Percentiles rank a stretch among this genome's conserved stretches.
These are phyloP conservation scores for Limonium bicolor DNA, from an alignment of 148 eudicot genomes.

Conservation along the genomic window DNA sequence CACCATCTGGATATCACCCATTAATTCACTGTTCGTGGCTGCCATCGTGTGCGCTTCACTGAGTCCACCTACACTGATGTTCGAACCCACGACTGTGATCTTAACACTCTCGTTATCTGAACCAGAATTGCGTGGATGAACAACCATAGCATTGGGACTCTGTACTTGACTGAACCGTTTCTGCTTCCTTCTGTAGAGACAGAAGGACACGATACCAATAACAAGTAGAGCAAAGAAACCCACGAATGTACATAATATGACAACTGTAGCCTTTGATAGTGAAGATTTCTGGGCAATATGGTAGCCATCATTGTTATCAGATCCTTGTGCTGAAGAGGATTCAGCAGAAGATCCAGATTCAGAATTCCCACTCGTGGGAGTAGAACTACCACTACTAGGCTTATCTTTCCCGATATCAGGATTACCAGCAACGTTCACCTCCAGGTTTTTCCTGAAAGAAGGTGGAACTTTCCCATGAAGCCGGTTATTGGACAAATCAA, in stretches of 20 bases:
- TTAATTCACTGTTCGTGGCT: slow-evolving; percentile 27
- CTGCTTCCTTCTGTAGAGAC: slow-evolving; percentile 6
- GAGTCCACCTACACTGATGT: slow-evolving; percentile 16
- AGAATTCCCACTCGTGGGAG: neutral
- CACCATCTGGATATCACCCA: slow-evolving; percentile 18
- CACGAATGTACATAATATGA: slow-evolving; percentile 15
- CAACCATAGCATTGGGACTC: slow-evolving; percentile 10
- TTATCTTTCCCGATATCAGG: slow-evolving; percentile 18
- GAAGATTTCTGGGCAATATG: slow-evolving; percentile 5
- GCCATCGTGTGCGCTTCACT: slow-evolving; percentile 28
- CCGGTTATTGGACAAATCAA: slow-evolving; percentile 51
- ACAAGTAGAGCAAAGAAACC: slow-evolving; percentile 12
- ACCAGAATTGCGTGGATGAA: too few relatives aligned
- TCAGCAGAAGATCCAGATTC: slow-evolving; percentile 8
- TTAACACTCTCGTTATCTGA: slow-evolving; percentile 10
- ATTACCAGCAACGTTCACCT: slow-evolving; percentile 25
- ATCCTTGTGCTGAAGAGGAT: neutral
- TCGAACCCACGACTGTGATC: slow-evolving; percentile 5
- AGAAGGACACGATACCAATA: slow-evolving; percentile 10
- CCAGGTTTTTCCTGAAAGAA: slow-evolving; percentile 21
- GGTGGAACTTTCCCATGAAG: slow-evolving; percentile 42
- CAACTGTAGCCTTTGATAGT: slow-evolving; percentile 13
- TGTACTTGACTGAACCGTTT: slow-evolving; percentile 8
- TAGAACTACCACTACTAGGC: neutral
- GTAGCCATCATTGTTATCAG: neutral